Base-by-base conservation (phyloP, 768 basidiomycete genomes). In the Tricholoma sp. region DNA sequence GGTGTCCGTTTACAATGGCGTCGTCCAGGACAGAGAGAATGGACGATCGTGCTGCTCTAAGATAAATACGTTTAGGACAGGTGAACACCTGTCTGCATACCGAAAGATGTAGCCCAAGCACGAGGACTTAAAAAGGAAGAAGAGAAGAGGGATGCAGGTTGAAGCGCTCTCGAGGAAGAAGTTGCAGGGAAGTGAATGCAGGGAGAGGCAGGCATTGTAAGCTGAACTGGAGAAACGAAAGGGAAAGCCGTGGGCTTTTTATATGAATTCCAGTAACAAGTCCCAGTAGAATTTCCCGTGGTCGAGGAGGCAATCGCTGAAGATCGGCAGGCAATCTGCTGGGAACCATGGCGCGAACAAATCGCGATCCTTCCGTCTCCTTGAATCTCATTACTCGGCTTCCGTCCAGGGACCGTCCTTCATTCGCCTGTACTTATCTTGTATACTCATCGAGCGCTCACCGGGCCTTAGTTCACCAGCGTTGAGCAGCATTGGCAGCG, bases 11-110 rank as follows among this genome's bases (percentile, higher is more conserved):
- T 4, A 71, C 74, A 66, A 87, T 81, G 31, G 84, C 83, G 61
- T 76, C 78, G 53, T 79, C 74, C 45, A 85, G 79, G 52, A 85
- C 76, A 5, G 82, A 72, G 24, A 84, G 74, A 59, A 87, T 80
- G 7, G 85, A 86, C 51, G 72, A 74, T 33, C 85, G 82, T 9
- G 85, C 85, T 85, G 64, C 2, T 58, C 20, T 52, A 52, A 15
- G 45, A 53, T 61, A 29, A 65, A 61, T 42, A 58, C 31, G 4
- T 24, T 24, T 32, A 13, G 15, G 48, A 37, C 17, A 52, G 8
- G 57, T 39, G 34, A 18, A 56, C 32, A 55, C 10, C 41, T 1
- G 11, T 42, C 8, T 37, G 57, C 69, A 52, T 68, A 81, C 81
- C 81, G 63, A 83, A 76, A n/a, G 76, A 67, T 53, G 73, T 68